These are phyloP conservation scores for Collybiopsis luxurians DNA, from an alignment of 768 basidiomycete species.

Conservation along the genomic window DNA sequence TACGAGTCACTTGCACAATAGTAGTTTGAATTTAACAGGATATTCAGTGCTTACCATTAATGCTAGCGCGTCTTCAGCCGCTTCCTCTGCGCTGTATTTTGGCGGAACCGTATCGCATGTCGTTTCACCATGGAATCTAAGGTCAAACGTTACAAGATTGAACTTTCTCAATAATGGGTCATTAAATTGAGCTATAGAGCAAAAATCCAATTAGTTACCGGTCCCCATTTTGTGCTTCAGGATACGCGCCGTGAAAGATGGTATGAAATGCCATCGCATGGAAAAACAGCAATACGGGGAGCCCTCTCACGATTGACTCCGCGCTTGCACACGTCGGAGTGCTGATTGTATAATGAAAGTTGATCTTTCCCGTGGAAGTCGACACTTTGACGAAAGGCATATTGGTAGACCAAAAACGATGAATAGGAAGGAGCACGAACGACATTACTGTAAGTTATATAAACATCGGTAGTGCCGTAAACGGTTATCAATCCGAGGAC, in stretches of 20 bases:
- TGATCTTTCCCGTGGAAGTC: not conserved
- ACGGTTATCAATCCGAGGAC: too few species aligned
- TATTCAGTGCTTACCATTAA: conserved; percentile 25
- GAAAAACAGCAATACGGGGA: conserved; percentile 7
- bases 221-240: too few species aligned
- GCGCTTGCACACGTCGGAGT: conserved; percentile 1
- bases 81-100: conserved; percentile 25
- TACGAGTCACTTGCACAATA: conserved; percentile 10
- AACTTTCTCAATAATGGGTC: conserved; percentile 31
- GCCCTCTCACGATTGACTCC: not conserved
- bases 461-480: too few species aligned
- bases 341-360: conserved; percentile 10
- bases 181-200: not conserved
- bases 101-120: conserved; percentile 21
- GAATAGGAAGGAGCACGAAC: too few species aligned
- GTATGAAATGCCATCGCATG: not conserved
- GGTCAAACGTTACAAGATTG: conserved; percentile 34
- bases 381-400: conserved; percentile 2
- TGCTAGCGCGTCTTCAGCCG: conserved; percentile 27
- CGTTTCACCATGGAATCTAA: conserved; percentile 32
- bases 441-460: too few species aligned
- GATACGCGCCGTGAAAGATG: not conserved
- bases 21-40: not conserved
- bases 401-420: too few species aligned
- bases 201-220: too few species aligned